Evolutionary conservation across 768 basidiomycete species (phyloP).

Genomic region (Brasilioporus rufonigricans): DNA sequence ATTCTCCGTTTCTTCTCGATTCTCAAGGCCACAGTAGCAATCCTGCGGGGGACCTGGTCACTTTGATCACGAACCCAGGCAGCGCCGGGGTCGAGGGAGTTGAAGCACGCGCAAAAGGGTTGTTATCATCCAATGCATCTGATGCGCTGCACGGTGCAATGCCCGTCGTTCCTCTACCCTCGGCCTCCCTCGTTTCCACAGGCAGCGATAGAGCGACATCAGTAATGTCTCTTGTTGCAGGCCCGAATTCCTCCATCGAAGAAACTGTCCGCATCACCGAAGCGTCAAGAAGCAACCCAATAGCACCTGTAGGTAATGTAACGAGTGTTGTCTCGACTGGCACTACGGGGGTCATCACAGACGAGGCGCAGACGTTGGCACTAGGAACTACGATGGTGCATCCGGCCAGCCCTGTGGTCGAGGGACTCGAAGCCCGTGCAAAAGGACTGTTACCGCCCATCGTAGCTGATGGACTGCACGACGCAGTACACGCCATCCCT

Average conservation of each 20-base stretch:
- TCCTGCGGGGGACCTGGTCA: not conserved
- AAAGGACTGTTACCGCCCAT: not conserved
- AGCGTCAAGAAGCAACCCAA: not conserved
- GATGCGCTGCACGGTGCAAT: not conserved
- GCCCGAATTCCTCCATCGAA: not conserved
- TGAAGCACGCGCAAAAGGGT: not conserved
- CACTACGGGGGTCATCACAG: constrained; percentile 2
- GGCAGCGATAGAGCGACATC: not conserved
- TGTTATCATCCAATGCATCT: not conserved
- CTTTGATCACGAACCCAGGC: not conserved
- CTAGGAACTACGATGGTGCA: not conserved
- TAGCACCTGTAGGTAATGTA: not conserved
- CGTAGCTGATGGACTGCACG: not conserved
- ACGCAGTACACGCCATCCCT: not conserved
- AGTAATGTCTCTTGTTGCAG: not conserved
- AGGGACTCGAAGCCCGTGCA: not conserved
- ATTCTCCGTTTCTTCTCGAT: not conserved
- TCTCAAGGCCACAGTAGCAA: not conserved
- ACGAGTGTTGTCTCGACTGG: not conserved
- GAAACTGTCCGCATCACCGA: not conserved
- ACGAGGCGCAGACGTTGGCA: constrained; percentile 1
- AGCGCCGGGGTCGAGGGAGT: not conserved
- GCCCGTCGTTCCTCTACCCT: not conserved
- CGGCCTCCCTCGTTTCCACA: not conserved
- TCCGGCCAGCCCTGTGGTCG: not conserved